Conservation (phyloP, 371 early-diverging fungal species). For the Actinomucor elegans region DNA sequence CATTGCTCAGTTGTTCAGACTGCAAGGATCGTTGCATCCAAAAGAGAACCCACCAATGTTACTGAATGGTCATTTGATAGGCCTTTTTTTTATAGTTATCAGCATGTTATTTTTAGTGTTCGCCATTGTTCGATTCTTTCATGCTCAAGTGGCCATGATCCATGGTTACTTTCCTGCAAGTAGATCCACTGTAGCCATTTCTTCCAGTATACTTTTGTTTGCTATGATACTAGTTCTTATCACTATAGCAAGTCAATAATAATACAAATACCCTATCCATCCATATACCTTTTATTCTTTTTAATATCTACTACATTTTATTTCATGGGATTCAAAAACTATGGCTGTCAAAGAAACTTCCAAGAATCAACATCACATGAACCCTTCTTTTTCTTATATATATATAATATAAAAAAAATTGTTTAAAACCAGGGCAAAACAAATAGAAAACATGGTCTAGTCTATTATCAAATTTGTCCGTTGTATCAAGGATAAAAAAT, state of each 20-base stretch:
- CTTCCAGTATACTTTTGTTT: slow-evolving; percentile 35
- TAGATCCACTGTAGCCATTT: slow-evolving; percentile 55
- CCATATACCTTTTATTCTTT: no score
- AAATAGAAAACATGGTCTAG: no score
- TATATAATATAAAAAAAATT: no score
- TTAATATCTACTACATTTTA: no score
- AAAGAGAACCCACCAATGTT: background rate
- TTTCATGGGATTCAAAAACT: no score
- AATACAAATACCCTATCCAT: background rate
- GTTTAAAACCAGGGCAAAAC: no score
- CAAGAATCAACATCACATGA: background rate
- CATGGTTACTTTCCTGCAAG: slow-evolving; percentile 74
- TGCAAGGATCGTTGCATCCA: slow-evolving; percentile 34
- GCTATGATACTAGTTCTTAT: slow-evolving; percentile 29
- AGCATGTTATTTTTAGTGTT: slow-evolving; percentile 64
- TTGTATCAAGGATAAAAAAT: no score
- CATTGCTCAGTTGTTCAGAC: slow-evolving; percentile 74
- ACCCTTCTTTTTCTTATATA: background rate
- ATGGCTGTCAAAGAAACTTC: no score
- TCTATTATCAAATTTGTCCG: no score
- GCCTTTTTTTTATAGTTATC: slow-evolving; percentile 59
- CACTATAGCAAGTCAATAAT: slow-evolving; percentile 5
- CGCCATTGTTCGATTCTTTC: slow-evolving; percentile 71
- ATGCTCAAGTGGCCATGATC: slow-evolving; percentile 65
- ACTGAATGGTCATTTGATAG: slow-evolving; percentile 44